Percentiles rank a stretch among this genome's conserved stretches.
Evolutionary conservation across 129 eudicot species (phyloP).

Genomic region (Kitagawia praeruptora): DNA sequence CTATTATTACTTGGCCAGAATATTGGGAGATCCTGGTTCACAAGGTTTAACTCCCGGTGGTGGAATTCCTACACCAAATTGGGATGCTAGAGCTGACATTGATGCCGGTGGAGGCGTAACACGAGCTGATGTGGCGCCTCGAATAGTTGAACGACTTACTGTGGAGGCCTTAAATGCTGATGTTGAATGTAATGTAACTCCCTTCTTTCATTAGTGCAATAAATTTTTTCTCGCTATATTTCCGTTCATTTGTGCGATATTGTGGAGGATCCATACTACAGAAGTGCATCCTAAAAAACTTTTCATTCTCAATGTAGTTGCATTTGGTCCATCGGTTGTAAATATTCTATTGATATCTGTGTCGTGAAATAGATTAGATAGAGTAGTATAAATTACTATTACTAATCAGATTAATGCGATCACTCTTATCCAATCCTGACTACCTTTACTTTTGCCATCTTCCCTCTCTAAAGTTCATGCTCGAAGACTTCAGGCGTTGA

Average conservation of each 20-base stretch:
- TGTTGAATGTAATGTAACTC: slow-evolving; percentile 57
- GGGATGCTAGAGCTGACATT: slow-evolving; percentile 99
- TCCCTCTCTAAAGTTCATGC: slow-evolving; percentile 52
- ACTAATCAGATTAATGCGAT: not conserved
- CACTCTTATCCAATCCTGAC: slow-evolving; percentile 1
- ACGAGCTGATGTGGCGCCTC: slow-evolving; percentile 94
- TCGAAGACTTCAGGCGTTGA: slow-evolving; percentile 68
- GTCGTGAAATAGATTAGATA: not conserved
- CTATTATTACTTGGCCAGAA: slow-evolving; percentile 91
- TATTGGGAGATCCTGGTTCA: slow-evolving; percentile 89
- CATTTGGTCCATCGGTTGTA: not conserved
- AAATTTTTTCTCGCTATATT: slow-evolving; percentile 3
- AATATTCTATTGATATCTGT: not conserved
- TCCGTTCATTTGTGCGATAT: not conserved
- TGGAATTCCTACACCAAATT: slow-evolving; percentile 98
- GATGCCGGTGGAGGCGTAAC: slow-evolving; percentile 99
- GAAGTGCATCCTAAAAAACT: not conserved
- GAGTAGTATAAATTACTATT: not conserved
- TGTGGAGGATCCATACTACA: not conserved
- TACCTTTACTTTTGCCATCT: slow-evolving; percentile 12
- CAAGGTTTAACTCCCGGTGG: slow-evolving; percentile 96
- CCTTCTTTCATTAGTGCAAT: slow-evolving; percentile 8
- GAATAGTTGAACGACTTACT: slow-evolving; percentile 75
- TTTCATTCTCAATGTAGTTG: not conserved
- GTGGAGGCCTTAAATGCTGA: slow-evolving; percentile 75